phyloP scores from a whole-genome alignment of 805 yeast species.

The Starmerella stellata region DNA sequence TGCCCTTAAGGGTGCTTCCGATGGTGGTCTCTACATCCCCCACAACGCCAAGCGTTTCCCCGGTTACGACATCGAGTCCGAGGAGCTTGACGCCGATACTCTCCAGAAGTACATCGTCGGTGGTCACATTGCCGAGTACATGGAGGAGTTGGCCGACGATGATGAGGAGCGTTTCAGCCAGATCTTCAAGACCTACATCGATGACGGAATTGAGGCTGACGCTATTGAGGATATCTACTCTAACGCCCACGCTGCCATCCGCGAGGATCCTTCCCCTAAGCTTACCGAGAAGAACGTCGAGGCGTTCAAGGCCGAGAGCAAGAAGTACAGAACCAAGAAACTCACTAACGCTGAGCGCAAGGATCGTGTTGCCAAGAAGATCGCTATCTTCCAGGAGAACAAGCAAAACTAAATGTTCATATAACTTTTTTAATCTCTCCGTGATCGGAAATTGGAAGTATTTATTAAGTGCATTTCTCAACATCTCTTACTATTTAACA shows the following conservation, averaged over 20 bases:
- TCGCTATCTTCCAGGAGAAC: conserved; percentile 45
- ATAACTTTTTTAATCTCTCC: too few species aligned
- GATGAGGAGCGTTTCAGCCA: conserved; percentile 98
- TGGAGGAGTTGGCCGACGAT: conserved; percentile 99
- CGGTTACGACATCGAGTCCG: conserved; percentile 98
- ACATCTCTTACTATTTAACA: too few species aligned
- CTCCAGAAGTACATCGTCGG: conserved; percentile 98
- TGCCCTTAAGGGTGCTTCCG: conserved; percentile 99
- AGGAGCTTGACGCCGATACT: conserved; percentile 93
- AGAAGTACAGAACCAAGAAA: conserved; percentile 76
- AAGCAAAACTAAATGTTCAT: conserved; percentile 18
- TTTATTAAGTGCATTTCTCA: too few species aligned
- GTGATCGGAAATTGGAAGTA: too few species aligned
- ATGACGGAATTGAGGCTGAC: conserved; percentile 94
- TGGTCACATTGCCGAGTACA: conserved; percentile 99
- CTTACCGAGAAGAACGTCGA: conserved; percentile 86
- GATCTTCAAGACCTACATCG: conserved; percentile 90
- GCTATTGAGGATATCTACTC: conserved; percentile 87
- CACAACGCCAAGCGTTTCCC: conserved; percentile 99
- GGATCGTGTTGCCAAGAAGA: conserved; percentile 80
- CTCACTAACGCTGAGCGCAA: conserved; percentile 82
- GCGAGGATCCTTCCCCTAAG: conserved; percentile 86
- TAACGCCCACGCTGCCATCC: conserved; percentile 87
- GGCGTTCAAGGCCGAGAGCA: conserved; percentile 93
- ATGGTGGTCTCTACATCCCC: conserved; percentile 98